Percentiles rank a stretch among this genome's conserved stretches.
Conservation (phyloP, 108 stramenopile genomes). For the Cyclotella atomus region DNA sequence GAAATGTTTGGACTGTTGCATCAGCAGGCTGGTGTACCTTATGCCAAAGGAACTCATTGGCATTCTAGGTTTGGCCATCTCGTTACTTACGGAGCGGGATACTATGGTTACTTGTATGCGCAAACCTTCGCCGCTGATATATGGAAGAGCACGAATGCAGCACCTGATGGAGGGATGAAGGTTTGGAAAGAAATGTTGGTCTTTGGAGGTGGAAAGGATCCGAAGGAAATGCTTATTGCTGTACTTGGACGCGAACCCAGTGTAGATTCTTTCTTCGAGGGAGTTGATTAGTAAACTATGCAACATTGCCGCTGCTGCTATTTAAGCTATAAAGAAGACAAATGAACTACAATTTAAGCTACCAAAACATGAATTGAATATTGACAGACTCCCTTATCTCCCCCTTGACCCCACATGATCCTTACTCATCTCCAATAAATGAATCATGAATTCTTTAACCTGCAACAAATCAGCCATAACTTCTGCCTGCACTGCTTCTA, state of each 20-base stretch:
- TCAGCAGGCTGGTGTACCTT: conserved; percentile 60
- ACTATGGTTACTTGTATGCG: conserved; percentile 88
- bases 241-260: conserved; percentile 66
- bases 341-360: no score
- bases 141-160: conserved; percentile 60
- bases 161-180: conserved; percentile 54
- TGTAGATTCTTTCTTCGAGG: conserved; percentile 52
- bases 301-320: not conserved
- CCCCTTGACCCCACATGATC: conserved; percentile 1
- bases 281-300: conserved; percentile 7
- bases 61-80: conserved; percentile 85
- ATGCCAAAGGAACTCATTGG: conserved; percentile 82
- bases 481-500: conserved; percentile 75
- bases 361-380: no score
- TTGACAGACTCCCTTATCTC: no score
- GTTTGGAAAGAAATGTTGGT: conserved; percentile 84
- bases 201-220: conserved; percentile 84
- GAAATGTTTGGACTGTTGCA: conserved; percentile 70
- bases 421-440: conserved; percentile 58
- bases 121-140: conserved; percentile 86
- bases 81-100: conserved; percentile 87
- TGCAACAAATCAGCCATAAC: conserved; percentile 80
- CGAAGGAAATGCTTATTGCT: conserved; percentile 70
- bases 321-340: no score
- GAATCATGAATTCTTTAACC: conserved; percentile 75